Evolutionary conservation across 768 basidiomycete species (phyloP), one percentile per base, ranked within the genome.

Genomic region (Tylopilus vinaceipallidus): DNA sequence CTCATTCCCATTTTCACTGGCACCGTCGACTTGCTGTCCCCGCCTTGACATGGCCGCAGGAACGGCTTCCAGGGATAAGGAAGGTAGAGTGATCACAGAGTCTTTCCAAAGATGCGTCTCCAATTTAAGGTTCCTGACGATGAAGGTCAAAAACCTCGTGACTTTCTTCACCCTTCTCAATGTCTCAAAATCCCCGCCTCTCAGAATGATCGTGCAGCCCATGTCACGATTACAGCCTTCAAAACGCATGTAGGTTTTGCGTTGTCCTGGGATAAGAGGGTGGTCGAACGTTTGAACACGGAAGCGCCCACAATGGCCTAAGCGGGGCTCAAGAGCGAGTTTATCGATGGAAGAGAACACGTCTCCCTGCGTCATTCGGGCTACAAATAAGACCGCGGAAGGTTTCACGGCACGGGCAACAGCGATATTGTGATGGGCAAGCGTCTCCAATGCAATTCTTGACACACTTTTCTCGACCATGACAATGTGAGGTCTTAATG

Each of bases 171-270:
- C 79, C 46, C 86, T 85, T 44, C 80, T 78, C 47, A 99, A 71
- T 0, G 83, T 90, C 33, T 87, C 86, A 47, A 86, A 76, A 61
- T 95, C 81, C 4, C 82, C 94, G 10, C 97, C 97, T 36, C 97
- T 81, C 39, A 99, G 68, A 33, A 98, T 77, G 57, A 99, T 86
- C 2, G 97, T 98, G 56, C 94, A 98, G 0, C 95, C 95, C 80
- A 91, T 88, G 54, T 97, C 91, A 42, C 81, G 80, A 62, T 81
- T 88, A 61, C 95, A 97, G 2, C 95, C 95, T 69, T 99, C 97
- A 61, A 99, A 98, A 1, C 97, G 86, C 92, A 99, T 94, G 63
- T 92, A 89, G 0, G 95, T 92, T 74, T 99, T 99, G 48, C 97
- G 79, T 16, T 80, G 80, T 17, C 93, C 94, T n/a, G 95, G 93